These are phyloP conservation scores for Arabidopsis hybrid DNA, from an alignment of 441 rosid genomes.

Conservation along the genomic window DNA sequence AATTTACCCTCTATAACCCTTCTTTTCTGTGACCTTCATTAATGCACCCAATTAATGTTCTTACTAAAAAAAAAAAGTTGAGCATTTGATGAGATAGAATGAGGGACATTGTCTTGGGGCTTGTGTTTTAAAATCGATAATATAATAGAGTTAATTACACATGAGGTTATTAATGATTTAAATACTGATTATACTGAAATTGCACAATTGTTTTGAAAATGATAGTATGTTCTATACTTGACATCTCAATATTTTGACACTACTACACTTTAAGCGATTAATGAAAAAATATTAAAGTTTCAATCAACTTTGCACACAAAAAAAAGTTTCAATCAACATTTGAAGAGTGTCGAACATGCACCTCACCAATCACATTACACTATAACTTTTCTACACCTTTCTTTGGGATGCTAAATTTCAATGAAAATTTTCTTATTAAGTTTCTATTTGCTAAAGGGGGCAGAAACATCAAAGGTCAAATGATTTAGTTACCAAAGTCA, in stretches of 20 bases:
- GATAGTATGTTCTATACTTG: neutral
- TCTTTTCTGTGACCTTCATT: constrained; percentile 45
- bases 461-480: neutral
- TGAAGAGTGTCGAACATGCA: no score
- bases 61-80: neutral
- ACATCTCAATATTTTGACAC: neutral
- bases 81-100: neutral
- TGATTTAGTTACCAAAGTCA: constrained; percentile 10
- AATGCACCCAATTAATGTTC: constrained; percentile 47
- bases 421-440: neutral
- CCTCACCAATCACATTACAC: neutral
- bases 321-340: no score
- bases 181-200: neutral
- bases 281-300: neutral
- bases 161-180: no score
- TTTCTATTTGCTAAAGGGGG: neutral
- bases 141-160: no score
- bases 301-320: no score
- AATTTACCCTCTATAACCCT: constrained; percentile 35
- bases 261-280: neutral
- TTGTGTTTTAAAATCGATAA: neutral
- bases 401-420: constrained; percentile 2
- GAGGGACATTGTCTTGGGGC: neutral
- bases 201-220: neutral
- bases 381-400: neutral